phyloP scores from a whole-genome alignment of 208 protist genomes.

The Wallacemonas rigidus region DNA sequence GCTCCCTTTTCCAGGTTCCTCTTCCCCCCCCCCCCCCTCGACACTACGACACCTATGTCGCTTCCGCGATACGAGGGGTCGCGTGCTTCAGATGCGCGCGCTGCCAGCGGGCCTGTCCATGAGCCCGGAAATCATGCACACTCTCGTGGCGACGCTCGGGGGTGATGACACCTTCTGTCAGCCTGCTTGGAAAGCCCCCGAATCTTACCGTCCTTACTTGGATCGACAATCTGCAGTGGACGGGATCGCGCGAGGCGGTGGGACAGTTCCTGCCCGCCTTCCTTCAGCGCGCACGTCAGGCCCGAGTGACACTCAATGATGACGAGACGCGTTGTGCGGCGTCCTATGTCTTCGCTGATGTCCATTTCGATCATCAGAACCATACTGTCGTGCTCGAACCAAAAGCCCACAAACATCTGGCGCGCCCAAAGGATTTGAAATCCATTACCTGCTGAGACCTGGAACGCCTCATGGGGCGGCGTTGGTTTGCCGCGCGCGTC shows the following conservation, averaged over 20 bases:
- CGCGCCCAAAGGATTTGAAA: background rate
- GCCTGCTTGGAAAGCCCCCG: background rate
- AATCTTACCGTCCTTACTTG: constrained; percentile 10
- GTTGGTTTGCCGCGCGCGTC: constrained; percentile 25
- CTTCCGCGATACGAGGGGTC: constrained; percentile 7
- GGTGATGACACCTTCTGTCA: background rate
- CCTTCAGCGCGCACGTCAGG: background rate
- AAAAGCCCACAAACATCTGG: background rate
- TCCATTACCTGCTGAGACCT: constrained; percentile 11
- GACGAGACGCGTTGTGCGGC: constrained; percentile 10
- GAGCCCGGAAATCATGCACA: constrained; percentile 24
- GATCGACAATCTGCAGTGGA: constrained; percentile 26
- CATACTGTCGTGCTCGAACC: background rate
- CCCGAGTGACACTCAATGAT: constrained; percentile 18
- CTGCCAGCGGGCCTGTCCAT: constrained; percentile 12
- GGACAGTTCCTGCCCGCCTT: background rate
- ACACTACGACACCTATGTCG: constrained; percentile 14
- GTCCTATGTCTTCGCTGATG: background rate
- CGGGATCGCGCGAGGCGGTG: background rate
- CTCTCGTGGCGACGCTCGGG: constrained; percentile 4
- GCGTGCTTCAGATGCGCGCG: constrained; percentile 19
- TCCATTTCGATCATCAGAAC: background rate
- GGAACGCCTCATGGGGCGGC: constrained; percentile 20
- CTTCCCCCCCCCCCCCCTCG: too few relatives aligned
- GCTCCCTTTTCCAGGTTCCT: constrained; percentile 20